These are phyloP conservation scores for Calonectria leucothoes DNA, from an alignment of 2,329 filamentous ascomycete genomes.

Conservation along the genomic window DNA sequence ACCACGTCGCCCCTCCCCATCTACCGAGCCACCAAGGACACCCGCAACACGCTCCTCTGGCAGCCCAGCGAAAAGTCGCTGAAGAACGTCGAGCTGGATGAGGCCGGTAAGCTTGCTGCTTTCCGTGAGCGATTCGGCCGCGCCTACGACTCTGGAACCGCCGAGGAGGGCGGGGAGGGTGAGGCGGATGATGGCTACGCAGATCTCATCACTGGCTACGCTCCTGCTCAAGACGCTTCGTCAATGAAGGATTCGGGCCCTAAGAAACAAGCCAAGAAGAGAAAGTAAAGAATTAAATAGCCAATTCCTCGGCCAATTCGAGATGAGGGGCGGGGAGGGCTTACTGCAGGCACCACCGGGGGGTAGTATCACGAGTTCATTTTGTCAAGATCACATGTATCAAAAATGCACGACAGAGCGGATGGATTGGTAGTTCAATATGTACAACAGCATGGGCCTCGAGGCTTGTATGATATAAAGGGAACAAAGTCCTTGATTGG, in stretches of 20 bases:
- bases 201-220: slow-evolving; percentile 65
- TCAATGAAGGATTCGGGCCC: slow-evolving; percentile 50
- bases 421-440: slow-evolving; percentile 42
- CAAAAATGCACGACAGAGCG: slow-evolving; percentile 1
- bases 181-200: slow-evolving; percentile 44
- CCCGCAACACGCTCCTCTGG: slow-evolving; percentile 90
- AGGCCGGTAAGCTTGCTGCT: slow-evolving; percentile 87
- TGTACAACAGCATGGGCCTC: slow-evolving; percentile 48
- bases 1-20: slow-evolving; percentile 77
- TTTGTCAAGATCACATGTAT: slow-evolving; percentile 2
- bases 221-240: slow-evolving; percentile 48
- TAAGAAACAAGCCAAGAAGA: slow-evolving; percentile 60
- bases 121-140: slow-evolving; percentile 89
- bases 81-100: slow-evolving; percentile 91
- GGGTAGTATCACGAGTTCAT: background rate
- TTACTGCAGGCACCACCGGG: background rate
- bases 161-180: slow-evolving; percentile 39
- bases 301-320: background rate
- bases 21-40: slow-evolving; percentile 78
- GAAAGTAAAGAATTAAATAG: slow-evolving; percentile 52
- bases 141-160: slow-evolving; percentile 76
- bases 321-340: background rate
- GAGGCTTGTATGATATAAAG: slow-evolving; percentile 51
- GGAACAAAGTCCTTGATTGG: slow-evolving; percentile 31
- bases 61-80: slow-evolving; percentile 86